Evolutionary conservation across 129 eudicot genomes (phyloP).

Genomic region (Pulicaria dysenterica): DNA sequence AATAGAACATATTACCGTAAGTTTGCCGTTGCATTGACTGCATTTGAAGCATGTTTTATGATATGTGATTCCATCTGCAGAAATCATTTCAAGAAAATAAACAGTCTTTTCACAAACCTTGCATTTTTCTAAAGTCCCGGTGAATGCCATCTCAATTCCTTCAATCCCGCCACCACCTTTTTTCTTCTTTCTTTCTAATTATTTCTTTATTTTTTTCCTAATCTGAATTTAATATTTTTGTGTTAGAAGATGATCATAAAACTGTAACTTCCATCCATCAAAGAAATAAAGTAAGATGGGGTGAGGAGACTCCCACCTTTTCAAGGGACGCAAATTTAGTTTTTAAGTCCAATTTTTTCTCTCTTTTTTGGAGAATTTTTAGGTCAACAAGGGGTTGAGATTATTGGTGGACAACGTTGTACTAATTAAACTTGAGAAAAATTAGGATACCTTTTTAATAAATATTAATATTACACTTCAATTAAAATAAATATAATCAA

Average conservation of each 20-base stretch:
- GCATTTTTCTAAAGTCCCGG: slow-evolving; percentile 85
- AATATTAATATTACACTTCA: too few species aligned
- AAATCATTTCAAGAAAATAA: slow-evolving; percentile 69
- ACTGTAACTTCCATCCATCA: background rate
- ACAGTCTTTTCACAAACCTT: slow-evolving; percentile 78
- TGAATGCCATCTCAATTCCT: slow-evolving; percentile 52
- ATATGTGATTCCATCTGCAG: slow-evolving; percentile 80
- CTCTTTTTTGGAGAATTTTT: slow-evolving; percentile 26
- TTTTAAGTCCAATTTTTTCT: slow-evolving; percentile 24
- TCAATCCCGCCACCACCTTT: background rate
- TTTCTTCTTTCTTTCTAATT: slow-evolving; percentile 4
- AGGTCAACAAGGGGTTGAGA: slow-evolving; percentile 27
- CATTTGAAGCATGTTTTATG: slow-evolving; percentile 87
- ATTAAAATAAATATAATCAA: too few species aligned
- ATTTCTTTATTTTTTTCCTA: background rate
- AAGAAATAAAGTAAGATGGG: slow-evolving; percentile 22
- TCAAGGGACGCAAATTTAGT: slow-evolving; percentile 28
- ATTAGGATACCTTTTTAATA: too few species aligned
- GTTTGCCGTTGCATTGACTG: slow-evolving; percentile 74
- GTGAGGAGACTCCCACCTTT: slow-evolving; percentile 26
- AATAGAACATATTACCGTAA: slow-evolving; percentile 46
- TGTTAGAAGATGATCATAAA: background rate
- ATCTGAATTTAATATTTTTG: slow-evolving; percentile 10
- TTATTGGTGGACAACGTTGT: slow-evolving; percentile 15
- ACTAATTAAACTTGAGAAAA: background rate